These are phyloP conservation scores for Euphorbia tirucalli DNA, from an alignment of 345 rosid genomes.

Conservation along the genomic window DNA sequence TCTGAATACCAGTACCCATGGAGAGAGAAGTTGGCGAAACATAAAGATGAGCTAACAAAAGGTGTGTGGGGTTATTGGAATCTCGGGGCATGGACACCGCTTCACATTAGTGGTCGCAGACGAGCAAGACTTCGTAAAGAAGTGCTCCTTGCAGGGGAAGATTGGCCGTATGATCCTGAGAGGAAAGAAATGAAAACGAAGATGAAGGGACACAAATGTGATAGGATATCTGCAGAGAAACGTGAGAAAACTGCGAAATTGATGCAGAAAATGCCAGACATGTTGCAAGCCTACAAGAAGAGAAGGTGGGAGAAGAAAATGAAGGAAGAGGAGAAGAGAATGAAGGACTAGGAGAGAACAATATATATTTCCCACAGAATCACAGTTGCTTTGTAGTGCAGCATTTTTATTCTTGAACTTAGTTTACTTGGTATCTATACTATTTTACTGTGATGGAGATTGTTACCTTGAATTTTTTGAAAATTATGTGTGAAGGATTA, in stretches of 20 bases:
- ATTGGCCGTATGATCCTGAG: conserved; percentile 89
- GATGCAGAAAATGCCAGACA: conserved; percentile 85
- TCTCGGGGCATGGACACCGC: conserved; percentile 86
- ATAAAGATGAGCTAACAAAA: conserved; percentile 68
- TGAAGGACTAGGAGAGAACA: neutral
- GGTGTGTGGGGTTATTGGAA: conserved; percentile 96
- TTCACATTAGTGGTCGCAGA: conserved; percentile 77
- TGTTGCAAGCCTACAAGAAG: conserved; percentile 85
- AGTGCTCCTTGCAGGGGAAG: conserved; percentile 69
- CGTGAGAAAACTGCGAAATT: conserved; percentile 75
- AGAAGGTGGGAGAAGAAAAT: conserved; percentile 94
- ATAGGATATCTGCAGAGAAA: conserved; percentile 76
- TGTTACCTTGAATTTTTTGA: neutral
- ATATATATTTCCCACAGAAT: neutral
- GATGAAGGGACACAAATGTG: conserved; percentile 90
- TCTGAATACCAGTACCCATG: conserved; percentile 71
- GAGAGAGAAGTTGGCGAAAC: conserved; percentile 71
- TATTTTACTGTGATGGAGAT: neutral
- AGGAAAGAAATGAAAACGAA: conserved; percentile 77
- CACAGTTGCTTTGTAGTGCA: neutral
- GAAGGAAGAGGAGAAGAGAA: conserved; percentile 77
- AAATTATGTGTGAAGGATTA: neutral
- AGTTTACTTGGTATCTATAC: too few species aligned
- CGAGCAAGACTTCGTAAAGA: conserved; percentile 89
- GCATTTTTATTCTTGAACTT: too few species aligned